These are phyloP conservation scores for Dissophora globulifera DNA, from an alignment of 192 early-diverging fungal species.

Conservation along the genomic window DNA sequence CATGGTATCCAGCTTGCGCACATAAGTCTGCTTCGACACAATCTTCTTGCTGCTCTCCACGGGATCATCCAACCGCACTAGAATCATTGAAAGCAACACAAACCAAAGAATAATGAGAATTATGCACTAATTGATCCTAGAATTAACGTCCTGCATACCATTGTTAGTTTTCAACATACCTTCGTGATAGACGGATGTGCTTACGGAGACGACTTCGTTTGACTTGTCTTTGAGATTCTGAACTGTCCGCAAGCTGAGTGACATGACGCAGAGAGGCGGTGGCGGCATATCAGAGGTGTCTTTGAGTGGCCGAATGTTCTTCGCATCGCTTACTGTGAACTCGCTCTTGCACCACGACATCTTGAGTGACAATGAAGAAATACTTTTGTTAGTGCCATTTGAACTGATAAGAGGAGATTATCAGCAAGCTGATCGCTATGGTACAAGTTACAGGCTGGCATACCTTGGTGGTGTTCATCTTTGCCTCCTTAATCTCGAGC, in stretches of 20 bases:
- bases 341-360: constrained; percentile 93
- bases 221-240: constrained; percentile 80
- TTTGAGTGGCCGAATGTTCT: constrained; percentile 65
- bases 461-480: constrained; percentile 61
- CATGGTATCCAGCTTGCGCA: constrained; percentile 77
- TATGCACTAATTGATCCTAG: too few relatives aligned
- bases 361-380: constrained; percentile 19
- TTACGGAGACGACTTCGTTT: constrained; percentile 92
- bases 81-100: too few relatives aligned
- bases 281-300: constrained; percentile 65
- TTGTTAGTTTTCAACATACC: constrained; percentile 58
- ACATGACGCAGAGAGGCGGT: constrained; percentile 90
- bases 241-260: constrained; percentile 84
- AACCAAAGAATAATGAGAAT: too few relatives aligned
- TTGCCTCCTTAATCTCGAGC: constrained; percentile 76
- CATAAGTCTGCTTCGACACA: constrained; percentile 63
- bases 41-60: constrained; percentile 42
- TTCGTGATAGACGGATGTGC: constrained; percentile 78
- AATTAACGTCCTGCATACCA: neutral
- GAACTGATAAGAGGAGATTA: too few relatives aligned
- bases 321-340: constrained; percentile 73
- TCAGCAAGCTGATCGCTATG: too few relatives aligned
- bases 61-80: constrained; percentile 67
- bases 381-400: too few relatives aligned
- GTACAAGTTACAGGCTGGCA: too few relatives aligned